Conservation (phyloP, 225 moss, liverwort and hornwort genomes). For the Pseudisothecium myosuroides region DNA sequence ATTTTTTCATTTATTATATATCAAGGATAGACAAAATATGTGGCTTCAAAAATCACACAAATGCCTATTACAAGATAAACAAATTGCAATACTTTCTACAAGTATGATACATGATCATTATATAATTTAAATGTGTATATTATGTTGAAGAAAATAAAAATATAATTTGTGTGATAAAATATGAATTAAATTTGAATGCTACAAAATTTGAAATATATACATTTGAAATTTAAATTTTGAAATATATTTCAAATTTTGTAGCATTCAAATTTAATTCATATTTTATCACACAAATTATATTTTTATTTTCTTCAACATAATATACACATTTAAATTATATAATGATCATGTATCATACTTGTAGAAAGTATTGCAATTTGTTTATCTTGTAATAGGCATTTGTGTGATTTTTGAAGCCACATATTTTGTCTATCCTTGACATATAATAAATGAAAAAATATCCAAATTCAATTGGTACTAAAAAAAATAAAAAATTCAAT, state of each 20-base stretch:
- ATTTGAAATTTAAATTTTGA: too few species aligned
- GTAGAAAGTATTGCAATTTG: not conserved
- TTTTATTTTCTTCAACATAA: too few species aligned
- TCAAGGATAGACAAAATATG: fast-evolving
- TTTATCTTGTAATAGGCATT: not conserved
- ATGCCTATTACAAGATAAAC: not conserved
- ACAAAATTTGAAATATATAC: not conserved
- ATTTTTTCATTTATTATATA: not conserved
- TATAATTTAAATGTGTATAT: not conserved
- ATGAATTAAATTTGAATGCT: not conserved
- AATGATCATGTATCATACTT: not conserved
- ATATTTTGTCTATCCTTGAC: fast-evolving
- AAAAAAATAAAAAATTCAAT: not conserved
- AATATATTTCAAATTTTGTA: not conserved
- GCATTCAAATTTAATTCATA: not conserved
- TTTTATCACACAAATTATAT: not conserved
- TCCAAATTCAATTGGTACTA: not conserved
- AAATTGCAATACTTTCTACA: not conserved
- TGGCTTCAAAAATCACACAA: not conserved
- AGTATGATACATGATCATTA: not conserved
- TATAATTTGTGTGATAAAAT: not conserved
- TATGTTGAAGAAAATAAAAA: too few species aligned
- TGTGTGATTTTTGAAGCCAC: not conserved
- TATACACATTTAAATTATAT: not conserved
- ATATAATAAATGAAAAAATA: not conserved